Evolutionary conservation across 345 rosid species (phyloP).

Genomic region (Acer negundo): DNA sequence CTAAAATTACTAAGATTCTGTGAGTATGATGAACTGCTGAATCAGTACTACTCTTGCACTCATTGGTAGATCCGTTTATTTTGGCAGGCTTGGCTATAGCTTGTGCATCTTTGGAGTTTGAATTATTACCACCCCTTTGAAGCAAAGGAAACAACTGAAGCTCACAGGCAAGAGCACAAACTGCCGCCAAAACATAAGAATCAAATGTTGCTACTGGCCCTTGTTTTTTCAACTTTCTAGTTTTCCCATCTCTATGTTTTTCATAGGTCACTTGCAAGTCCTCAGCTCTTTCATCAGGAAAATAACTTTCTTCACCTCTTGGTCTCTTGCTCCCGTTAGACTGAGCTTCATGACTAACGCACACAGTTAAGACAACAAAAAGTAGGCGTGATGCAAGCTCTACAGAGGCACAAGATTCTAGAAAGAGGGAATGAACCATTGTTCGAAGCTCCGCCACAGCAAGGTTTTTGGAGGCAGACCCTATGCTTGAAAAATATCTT

Average conservation of each 20-base stretch:
- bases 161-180: conserved; percentile 97
- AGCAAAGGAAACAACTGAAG: conserved; percentile 85
- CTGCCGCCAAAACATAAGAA: conserved; percentile 94
- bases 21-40: conserved; percentile 87
- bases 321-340: conserved; percentile 70
- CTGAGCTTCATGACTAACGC: conserved; percentile 97
- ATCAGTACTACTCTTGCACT: conserved; percentile 58
- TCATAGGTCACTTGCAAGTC: conserved; percentile 38
- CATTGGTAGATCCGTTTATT: conserved; percentile 59
- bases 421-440: conserved; percentile 93
- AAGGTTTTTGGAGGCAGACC: conserved; percentile 80
- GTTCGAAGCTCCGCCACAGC: conserved; percentile 96
- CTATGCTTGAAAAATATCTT: conserved; percentile 49
- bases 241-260: conserved; percentile 41
- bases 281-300: conserved; percentile 41
- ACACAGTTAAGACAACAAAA: conserved; percentile 92
- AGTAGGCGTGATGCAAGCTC: conserved; percentile 95
- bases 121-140: conserved; percentile 54
- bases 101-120: conserved; percentile 37
- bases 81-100: conserved; percentile 50
- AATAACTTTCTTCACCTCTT: conserved; percentile 50
- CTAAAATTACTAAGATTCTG: conserved; percentile 83
- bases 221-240: conserved; percentile 63
- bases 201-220: conserved; percentile 98
- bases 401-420: conserved; percentile 85